A percentile compares a stretch with the other conserved stretches of the same genome.
phyloP scores from a whole-genome alignment of 2,329 filamentous ascomycete species.

The Clonostachys rosea region DNA sequence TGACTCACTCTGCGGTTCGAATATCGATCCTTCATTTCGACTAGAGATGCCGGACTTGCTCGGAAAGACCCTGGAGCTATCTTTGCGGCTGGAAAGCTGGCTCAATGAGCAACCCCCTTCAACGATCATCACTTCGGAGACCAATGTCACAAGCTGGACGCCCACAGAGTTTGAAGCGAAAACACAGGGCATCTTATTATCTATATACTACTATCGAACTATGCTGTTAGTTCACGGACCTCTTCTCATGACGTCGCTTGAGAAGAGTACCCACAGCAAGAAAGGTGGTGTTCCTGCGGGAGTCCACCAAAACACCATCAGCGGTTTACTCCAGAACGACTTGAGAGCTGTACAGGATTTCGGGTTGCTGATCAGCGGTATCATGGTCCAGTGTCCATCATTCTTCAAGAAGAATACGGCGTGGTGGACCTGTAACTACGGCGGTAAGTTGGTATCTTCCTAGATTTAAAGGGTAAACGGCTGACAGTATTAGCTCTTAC shows the following conservation, averaged over 20 bases:
- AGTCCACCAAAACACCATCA: conserved; percentile 3
- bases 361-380: conserved; percentile 8
- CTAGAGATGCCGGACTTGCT: conserved; percentile 6
- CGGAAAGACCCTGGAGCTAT: conserved; percentile 9
- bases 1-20: conserved; percentile 10
- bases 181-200: too few relatives aligned
- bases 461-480: not conserved
- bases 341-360: conserved; percentile 10
- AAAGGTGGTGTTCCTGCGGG: conserved; percentile 4
- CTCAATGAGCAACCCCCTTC: conserved; percentile 2
- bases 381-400: conserved; percentile 7
- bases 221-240: conserved; percentile 4
- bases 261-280: conserved; percentile 5
- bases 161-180: too few relatives aligned
- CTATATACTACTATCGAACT: not conserved
- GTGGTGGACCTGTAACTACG: conserved; percentile 24
- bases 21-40: conserved; percentile 6
- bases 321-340: conserved; percentile 12
- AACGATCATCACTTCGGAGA: conserved; percentile 1
- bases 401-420: conserved; percentile 16
- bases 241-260: conserved; percentile 9
- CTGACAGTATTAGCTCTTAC: not conserved
- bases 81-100: conserved; percentile 9
- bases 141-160: too few relatives aligned
- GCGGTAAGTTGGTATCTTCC: conserved; percentile 9